phyloP scores from a whole-genome alignment of 2,329 filamentous ascomycete genomes.

The Colletotrichum sansevieriae region DNA sequence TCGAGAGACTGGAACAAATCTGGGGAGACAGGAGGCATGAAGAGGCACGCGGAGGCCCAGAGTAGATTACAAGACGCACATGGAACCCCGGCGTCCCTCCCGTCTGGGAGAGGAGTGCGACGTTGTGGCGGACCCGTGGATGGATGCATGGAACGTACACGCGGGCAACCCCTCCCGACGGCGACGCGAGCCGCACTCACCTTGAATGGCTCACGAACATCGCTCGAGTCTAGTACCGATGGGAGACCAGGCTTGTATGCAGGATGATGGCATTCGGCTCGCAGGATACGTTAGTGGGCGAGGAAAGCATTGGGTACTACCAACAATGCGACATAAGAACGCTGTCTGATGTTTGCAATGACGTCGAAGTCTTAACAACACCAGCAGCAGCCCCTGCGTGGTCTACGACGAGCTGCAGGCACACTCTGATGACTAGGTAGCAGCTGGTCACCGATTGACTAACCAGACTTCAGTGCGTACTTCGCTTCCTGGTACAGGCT shows the following conservation, averaged over 20 bases:
- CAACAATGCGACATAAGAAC: neutral
- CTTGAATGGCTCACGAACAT: constrained; percentile 1
- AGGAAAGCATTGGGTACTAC: neutral
- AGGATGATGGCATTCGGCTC: constrained; percentile 16
- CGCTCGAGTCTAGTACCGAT: constrained; percentile 12
- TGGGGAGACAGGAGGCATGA: constrained; percentile 28
- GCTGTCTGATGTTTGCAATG: neutral
- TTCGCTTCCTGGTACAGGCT: constrained; percentile 1
- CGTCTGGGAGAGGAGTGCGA: constrained; percentile 36
- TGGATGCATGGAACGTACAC: constrained; percentile 31
- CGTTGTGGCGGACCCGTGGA: constrained; percentile 17
- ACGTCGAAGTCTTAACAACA: neutral
- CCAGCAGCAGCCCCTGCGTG: constrained; percentile 31
- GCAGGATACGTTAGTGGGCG: neutral
- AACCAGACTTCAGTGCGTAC: neutral
- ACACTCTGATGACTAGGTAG: neutral
- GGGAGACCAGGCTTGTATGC: constrained; percentile 11
- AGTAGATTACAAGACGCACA: constrained; percentile 32
- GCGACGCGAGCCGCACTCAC: constrained; percentile 1
- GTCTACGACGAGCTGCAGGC: constrained; percentile 19
- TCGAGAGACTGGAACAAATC: constrained; percentile 11
- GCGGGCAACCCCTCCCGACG: constrained; percentile 17
- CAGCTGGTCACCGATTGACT: constrained; percentile 16
- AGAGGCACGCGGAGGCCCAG: constrained; percentile 31
- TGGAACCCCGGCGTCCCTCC: constrained; percentile 32